phyloP scores from a whole-genome alignment of 169 alveolate genomes.

The Plasmodium vivax region DNA sequence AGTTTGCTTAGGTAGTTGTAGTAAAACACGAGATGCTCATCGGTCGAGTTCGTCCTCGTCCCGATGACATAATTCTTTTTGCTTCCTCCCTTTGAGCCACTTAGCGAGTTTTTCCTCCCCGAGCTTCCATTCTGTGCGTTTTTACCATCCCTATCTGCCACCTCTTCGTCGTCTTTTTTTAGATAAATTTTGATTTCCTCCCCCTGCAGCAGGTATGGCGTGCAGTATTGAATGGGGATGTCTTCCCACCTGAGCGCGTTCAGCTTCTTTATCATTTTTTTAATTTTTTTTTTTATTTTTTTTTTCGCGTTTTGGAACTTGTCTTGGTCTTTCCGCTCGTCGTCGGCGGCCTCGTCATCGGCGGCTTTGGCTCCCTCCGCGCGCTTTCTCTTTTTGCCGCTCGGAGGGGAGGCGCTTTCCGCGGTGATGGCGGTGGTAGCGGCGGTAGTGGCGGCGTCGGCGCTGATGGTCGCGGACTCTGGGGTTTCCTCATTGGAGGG shows the following conservation, averaged over 20 bases:
- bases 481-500: not conserved
- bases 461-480: not conserved
- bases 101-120: not conserved
- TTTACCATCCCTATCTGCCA: not conserved
- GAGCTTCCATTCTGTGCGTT: not conserved
- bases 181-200: conserved; percentile 38
- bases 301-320: conserved; percentile 1
- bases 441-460: not conserved
- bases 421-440: not conserved
- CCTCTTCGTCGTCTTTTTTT: conserved; percentile 4
- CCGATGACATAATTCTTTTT: conserved; percentile 60
- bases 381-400: not conserved
- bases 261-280: conserved; percentile 16
- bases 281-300: conserved; percentile 7
- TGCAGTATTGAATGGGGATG: conserved; percentile 57
- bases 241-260: conserved; percentile 11
- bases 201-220: conserved; percentile 38
- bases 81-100: not conserved
- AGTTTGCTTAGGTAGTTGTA: conserved; percentile 57
- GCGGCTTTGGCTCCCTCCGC: not conserved
- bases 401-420: not conserved
- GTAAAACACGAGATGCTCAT: conserved; percentile 56
- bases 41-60: conserved; percentile 67
- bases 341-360: not conserved
- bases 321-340: not conserved